Evolutionary conservation across 2,329 filamentous ascomycete genomes (phyloP).

Genomic region (Ophiostoma montium): DNA sequence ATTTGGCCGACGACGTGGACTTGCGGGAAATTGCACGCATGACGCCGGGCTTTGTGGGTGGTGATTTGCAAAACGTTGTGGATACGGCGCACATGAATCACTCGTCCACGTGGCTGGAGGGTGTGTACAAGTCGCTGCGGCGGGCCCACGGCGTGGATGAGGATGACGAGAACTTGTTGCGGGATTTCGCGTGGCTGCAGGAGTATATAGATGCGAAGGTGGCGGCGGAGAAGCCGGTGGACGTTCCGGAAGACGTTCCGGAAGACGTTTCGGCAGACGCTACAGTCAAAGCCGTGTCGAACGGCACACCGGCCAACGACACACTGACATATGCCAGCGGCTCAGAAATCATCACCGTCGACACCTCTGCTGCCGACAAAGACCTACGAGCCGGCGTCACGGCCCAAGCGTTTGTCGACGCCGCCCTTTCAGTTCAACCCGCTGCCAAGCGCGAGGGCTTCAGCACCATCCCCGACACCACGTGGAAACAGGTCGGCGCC

Average conservation of each 20-base stretch:
- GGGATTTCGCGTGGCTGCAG: constrained; percentile 6
- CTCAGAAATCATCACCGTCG: too few relatives aligned
- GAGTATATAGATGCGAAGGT: background rate
- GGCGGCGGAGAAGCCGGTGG: too few relatives aligned
- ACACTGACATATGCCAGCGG: too few relatives aligned
- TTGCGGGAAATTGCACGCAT: constrained; percentile 61
- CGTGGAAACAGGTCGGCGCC: constrained; percentile 85
- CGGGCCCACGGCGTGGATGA: background rate
- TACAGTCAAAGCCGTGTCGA: too few relatives aligned
- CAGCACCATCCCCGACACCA: constrained; percentile 82
- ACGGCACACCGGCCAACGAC: too few relatives aligned
- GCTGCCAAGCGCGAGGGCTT: constrained; percentile 89
- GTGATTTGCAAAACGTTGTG: constrained; percentile 61
- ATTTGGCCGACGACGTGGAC: constrained; percentile 55
- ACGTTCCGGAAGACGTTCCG: too few relatives aligned
- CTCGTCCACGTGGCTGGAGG: constrained; percentile 1
- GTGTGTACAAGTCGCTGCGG: constrained; percentile 2
- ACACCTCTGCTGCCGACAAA: background rate
- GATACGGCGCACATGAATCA: constrained; percentile 22
- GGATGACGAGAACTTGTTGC: background rate
- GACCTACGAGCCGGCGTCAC: constrained; percentile 17
- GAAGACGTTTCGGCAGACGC: too few relatives aligned
- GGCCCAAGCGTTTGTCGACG: constrained; percentile 56
- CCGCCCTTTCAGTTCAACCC: constrained; percentile 61
- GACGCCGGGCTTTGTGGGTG: constrained; percentile 87